Conservation (phyloP, 2,329 filamentous ascomycete species). For the Hypoxylon sp. region DNA sequence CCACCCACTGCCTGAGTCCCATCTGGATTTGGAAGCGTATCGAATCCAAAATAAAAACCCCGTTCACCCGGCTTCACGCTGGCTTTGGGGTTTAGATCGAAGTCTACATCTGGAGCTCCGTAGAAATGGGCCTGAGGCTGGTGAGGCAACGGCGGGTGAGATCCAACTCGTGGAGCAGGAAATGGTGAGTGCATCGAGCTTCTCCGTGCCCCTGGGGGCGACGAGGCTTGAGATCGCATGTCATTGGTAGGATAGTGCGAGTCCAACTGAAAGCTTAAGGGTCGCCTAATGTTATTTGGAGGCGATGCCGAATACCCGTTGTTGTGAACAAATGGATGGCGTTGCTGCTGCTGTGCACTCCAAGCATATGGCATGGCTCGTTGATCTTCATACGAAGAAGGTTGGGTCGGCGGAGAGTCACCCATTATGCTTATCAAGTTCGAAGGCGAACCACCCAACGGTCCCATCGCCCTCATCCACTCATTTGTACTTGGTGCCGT, state of each 20-base stretch:
- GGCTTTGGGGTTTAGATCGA: conserved; percentile 58
- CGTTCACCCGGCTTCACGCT: conserved; percentile 70
- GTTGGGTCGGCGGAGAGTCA: conserved; percentile 49
- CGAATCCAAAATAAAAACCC: conserved; percentile 84
- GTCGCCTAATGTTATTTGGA: conserved; percentile 46
- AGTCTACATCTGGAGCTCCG: conserved; percentile 75
- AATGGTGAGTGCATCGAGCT: conserved; percentile 63
- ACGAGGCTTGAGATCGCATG: conserved; percentile 52
- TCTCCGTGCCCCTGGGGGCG: conserved; percentile 49
- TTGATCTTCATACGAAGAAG: conserved; percentile 49
- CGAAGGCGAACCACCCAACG: conserved; percentile 46
- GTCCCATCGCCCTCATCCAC: conserved; percentile 45
- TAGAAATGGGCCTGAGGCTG: conserved; percentile 74
- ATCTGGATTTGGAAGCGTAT: conserved; percentile 66
- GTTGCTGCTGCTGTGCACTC: conserved; percentile 51
- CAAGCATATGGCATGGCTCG: conserved; percentile 45
- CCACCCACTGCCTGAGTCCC: conserved; percentile 50
- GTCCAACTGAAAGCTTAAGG: conserved; percentile 54
- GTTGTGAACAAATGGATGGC: conserved; percentile 41
- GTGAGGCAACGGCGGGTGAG: conserved; percentile 67
- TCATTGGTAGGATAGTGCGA: conserved; percentile 50
- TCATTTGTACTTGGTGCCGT: conserved; percentile 48
- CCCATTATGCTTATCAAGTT: conserved; percentile 50
- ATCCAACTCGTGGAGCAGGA: conserved; percentile 49
- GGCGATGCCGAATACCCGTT: conserved; percentile 46